Evolutionary conservation across 176 grass and related monocot species (phyloP), one percentile per base, ranked within the genome.

Genomic region (Dendrocalamus sinicus): DNA sequence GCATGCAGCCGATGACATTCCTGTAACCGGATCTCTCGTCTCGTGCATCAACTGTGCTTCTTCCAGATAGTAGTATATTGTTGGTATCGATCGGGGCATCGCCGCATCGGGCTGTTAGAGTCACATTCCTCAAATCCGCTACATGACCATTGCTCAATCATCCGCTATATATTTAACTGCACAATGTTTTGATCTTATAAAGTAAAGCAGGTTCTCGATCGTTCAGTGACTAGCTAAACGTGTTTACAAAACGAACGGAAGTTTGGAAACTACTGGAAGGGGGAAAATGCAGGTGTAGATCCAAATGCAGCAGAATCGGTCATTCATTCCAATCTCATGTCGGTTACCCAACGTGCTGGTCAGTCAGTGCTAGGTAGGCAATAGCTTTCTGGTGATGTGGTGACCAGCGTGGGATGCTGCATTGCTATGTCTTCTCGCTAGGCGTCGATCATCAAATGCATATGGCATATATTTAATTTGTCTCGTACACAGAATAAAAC

Each of bases 301-400:
- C 12, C 46, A 46, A 73, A 59, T 73, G 60, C 76, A 12, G 6
- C 59, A 50, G 66, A 41, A 20, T 9, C 30, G 64, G 3, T 3
- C 50, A 11, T 43, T 63, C 88, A 19, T 76, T 63, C 77, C 12
- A 73, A 32, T 62, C 48, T 62, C 52, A 71, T 64, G 88, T 82
- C 72, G 88, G 71, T 76, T 17, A 81, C 77, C 77, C 70, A 70
- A 75, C 50, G 65, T 10, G 73, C n/a, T 16, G 39, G 61, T 11
- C 74, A 55, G 12, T 2, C 59, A 20, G 39, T 50, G 69, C 24
- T 52, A 63, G 84, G 89, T 90, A 66, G 57, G 39, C 79, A 3
- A 73, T 90, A 54, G 89, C 84, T 90, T 90, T 90, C 89, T 16
- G 28, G 39, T n/a, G 12, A 74, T 64, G 26, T 7, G 12, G 22